These are phyloP conservation scores for Huntiella moniliformis DNA, from an alignment of 2,329 filamentous ascomycete genomes.

Conservation along the genomic window DNA sequence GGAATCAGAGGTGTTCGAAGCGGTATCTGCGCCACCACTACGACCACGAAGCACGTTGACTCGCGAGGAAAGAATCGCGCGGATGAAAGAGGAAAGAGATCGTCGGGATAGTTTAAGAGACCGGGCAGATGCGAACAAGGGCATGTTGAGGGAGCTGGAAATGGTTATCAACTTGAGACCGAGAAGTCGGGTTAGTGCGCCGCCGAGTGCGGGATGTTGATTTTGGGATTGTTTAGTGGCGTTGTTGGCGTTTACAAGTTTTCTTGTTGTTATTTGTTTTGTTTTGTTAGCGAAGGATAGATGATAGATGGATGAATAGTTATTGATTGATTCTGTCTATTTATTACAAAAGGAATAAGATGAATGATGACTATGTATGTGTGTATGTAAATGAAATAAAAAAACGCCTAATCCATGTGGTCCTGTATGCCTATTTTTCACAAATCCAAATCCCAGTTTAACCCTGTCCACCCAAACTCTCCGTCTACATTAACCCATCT, in stretches of 20 bases:
- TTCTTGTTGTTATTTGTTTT: conserved; percentile 3
- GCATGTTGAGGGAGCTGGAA: conserved; percentile 85
- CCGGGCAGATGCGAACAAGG: conserved; percentile 61
- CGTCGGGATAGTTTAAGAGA: conserved; percentile 53
- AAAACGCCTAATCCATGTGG: neutral
- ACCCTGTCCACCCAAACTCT: conserved; percentile 39
- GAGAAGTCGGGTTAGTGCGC: conserved; percentile 20
- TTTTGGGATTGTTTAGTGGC: conserved; percentile 11
- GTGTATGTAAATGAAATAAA: conserved; percentile 2
- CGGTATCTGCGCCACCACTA: conserved; percentile 54
- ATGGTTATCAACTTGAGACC: conserved; percentile 53
- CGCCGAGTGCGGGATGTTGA: conserved; percentile 8
- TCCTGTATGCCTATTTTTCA: neutral
- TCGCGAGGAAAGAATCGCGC: conserved; percentile 69
- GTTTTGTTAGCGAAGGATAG: neutral
- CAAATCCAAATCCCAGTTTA: conserved; percentile 17
- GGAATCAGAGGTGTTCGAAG: conserved; percentile 64
- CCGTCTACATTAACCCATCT: conserved; percentile 70
- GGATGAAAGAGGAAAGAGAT: conserved; percentile 73
- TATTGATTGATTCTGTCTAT: neutral
- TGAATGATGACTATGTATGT: neutral
- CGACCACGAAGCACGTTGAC: conserved; percentile 53
- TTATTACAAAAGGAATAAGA: neutral
- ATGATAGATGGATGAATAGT: neutral
- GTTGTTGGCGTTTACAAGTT: conserved; percentile 2